Evolutionary conservation across 257 asterid genomes (phyloP).

Genomic region (Cynanchum wilfordii): DNA sequence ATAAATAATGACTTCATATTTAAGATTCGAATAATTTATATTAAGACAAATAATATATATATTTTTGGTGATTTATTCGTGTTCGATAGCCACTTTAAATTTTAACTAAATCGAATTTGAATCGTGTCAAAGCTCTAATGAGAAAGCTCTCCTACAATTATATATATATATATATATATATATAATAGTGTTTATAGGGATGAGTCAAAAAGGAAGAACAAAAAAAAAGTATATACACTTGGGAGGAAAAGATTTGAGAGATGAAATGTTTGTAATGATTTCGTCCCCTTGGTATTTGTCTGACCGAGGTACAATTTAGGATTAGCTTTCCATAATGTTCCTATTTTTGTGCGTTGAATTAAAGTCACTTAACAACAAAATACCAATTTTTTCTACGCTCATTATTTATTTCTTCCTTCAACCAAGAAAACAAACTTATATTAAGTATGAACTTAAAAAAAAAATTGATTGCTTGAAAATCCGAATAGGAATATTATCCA

Average conservation of each 20-base stretch:
- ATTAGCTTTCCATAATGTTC: background rate
- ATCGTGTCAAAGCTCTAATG: too few species aligned
- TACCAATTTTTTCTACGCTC: background rate
- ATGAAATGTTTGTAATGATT: slow-evolving; percentile 36
- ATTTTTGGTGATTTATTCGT: too few species aligned
- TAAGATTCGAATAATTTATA: too few species aligned
- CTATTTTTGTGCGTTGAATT: background rate
- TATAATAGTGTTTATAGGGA: slow-evolving; percentile 15
- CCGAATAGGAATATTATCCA: background rate
- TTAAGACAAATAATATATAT: too few species aligned
- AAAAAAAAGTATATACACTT: slow-evolving; percentile 29
- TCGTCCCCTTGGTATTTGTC: slow-evolving; percentile 19
- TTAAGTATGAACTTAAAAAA: slow-evolving; percentile 33
- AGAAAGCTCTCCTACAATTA: too few species aligned
- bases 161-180: background rate
- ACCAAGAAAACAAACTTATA: background rate
- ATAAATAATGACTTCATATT: too few species aligned
- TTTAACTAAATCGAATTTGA: too few species aligned
- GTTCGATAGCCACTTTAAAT: too few species aligned
- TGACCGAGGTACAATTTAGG: slow-evolving; percentile 17
- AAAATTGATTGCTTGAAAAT: slow-evolving; percentile 4
- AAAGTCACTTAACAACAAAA: too few species aligned
- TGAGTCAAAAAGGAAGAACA: slow-evolving; percentile 41
- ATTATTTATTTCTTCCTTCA: background rate
- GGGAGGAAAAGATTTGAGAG: slow-evolving; percentile 20